A percentile compares a stretch with the other conserved stretches of the same genome.
phyloP scores from a whole-genome alignment of 495 filamentous ascomycete species.

The Annulohypoxylon maeteangense region DNA sequence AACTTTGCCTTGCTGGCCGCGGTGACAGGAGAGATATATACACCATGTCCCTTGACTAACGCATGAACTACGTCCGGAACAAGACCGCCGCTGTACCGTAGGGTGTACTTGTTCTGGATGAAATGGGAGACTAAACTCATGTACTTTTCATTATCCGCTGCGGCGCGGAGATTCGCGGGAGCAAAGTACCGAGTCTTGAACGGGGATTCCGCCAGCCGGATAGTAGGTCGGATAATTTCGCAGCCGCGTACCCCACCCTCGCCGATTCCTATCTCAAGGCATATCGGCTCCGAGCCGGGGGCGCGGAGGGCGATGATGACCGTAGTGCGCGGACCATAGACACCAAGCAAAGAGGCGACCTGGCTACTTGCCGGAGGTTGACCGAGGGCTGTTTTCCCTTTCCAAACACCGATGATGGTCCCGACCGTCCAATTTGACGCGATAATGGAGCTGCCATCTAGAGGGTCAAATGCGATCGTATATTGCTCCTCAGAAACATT shows the following conservation, averaged over 20 bases:
- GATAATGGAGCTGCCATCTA: slow-evolving; percentile 66
- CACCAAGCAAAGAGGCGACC: slow-evolving; percentile 60
- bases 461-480: slow-evolving; percentile 65
- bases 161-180: slow-evolving; percentile 64
- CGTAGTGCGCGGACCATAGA: slow-evolving; percentile 63
- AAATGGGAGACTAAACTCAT: slow-evolving; percentile 54
- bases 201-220: slow-evolving; percentile 44
- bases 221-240: slow-evolving; percentile 50
- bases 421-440: slow-evolving; percentile 65
- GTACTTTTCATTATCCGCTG: slow-evolving; percentile 56
- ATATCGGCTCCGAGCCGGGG: slow-evolving; percentile 45
- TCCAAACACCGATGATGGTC: slow-evolving; percentile 64
- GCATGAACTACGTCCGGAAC: slow-evolving; percentile 65
- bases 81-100: slow-evolving; percentile 63
- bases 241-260: slow-evolving; percentile 24
- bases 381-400: slow-evolving; percentile 54
- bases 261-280: slow-evolving; percentile 57
- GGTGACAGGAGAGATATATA: slow-evolving; percentile 63
- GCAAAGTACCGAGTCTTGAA: slow-evolving; percentile 60
- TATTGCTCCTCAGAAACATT: slow-evolving; percentile 54
- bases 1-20: slow-evolving; percentile 59
- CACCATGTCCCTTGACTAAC: slow-evolving; percentile 62
- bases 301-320: slow-evolving; percentile 58
- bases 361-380: slow-evolving; percentile 50
- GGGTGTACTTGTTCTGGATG: slow-evolving; percentile 57